Conservation (phyloP, 1,284 basidiomycete genomes). For the Ganoderma lucidum region DNA sequence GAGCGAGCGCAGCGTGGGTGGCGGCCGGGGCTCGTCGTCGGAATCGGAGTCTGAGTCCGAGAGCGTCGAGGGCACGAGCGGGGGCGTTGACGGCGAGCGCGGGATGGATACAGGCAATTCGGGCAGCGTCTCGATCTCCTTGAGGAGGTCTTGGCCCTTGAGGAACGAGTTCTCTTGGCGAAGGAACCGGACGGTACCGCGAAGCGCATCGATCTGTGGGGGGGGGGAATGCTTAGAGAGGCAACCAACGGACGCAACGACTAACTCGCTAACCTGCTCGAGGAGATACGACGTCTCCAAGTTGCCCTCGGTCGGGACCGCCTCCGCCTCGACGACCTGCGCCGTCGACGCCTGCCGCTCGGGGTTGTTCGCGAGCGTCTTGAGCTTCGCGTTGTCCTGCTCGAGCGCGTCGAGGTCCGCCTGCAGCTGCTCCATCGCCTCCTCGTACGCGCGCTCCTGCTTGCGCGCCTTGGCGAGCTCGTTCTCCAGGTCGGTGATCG, state of each 20-base stretch:
- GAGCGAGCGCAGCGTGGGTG: conserved; percentile 70
- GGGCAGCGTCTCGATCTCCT: conserved; percentile 81
- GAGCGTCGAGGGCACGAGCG: conserved; percentile 64
- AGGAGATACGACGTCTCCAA: conserved; percentile 86
- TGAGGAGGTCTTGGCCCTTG: conserved; percentile 87
- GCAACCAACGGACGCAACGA: conserved; percentile 7
- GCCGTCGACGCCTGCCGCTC: conserved; percentile 65
- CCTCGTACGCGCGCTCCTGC: conserved; percentile 90
- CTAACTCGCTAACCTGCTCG: conserved; percentile 67
- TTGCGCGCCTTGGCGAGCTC: conserved; percentile 85
- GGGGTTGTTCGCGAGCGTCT: conserved; percentile 65
- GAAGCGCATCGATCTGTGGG: conserved; percentile 87
- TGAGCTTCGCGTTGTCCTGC: conserved; percentile 87
- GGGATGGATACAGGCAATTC: conserved; percentile 58
- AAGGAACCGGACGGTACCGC: conserved; percentile 88
- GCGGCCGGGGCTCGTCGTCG: conserved; percentile 49
- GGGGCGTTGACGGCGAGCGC: conserved; percentile 59
- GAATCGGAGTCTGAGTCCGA: conserved; percentile 71
- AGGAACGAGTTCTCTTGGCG: conserved; percentile 93
- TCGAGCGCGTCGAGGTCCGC: conserved; percentile 88
- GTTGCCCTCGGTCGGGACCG: conserved; percentile 73
- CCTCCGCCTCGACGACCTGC: conserved; percentile 66
- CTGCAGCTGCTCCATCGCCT: conserved; percentile 93
- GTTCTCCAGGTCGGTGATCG: conserved; percentile 81
- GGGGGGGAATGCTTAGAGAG: conserved; percentile 10